These are phyloP conservation scores for Sporothrix schenckii DNA, from an alignment of 2,329 filamentous ascomycete genomes.

Conservation along the genomic window DNA sequence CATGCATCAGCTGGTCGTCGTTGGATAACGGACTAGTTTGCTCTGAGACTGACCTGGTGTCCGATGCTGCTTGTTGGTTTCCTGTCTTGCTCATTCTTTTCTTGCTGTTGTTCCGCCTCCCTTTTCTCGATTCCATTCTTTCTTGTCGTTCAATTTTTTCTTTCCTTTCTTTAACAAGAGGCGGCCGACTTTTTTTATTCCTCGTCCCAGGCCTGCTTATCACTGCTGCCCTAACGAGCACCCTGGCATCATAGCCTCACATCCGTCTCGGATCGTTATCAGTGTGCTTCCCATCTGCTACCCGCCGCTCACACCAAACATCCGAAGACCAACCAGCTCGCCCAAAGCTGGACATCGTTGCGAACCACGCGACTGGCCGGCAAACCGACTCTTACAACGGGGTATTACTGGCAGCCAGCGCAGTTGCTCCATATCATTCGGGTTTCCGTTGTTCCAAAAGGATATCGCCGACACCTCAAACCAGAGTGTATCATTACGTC, in stretches of 20 bases:
- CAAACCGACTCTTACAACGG: neutral
- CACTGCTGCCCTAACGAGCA: neutral
- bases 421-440: neutral
- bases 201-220: neutral
- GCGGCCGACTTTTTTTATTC: neutral
- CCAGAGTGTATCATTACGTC: neutral
- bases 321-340: neutral
- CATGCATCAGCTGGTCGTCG: conserved; percentile 14
- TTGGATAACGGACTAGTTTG: neutral
- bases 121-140: neutral
- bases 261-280: conserved; percentile 2
- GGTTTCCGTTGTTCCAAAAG: neutral
- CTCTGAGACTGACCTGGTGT: neutral
- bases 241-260: neutral
- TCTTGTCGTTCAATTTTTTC: neutral
- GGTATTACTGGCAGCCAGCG: neutral
- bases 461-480: neutral
- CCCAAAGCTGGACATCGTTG: conserved; percentile 5
- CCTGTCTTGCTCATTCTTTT: neutral
- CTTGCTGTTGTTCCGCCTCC: neutral
- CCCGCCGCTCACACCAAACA: neutral
- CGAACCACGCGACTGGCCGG: neutral
- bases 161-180: neutral
- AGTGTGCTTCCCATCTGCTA: neutral
- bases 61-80: neutral